Conservation (phyloP, 1,284 basidiomycete genomes). For the Trichosporon coremiiforme region DNA sequence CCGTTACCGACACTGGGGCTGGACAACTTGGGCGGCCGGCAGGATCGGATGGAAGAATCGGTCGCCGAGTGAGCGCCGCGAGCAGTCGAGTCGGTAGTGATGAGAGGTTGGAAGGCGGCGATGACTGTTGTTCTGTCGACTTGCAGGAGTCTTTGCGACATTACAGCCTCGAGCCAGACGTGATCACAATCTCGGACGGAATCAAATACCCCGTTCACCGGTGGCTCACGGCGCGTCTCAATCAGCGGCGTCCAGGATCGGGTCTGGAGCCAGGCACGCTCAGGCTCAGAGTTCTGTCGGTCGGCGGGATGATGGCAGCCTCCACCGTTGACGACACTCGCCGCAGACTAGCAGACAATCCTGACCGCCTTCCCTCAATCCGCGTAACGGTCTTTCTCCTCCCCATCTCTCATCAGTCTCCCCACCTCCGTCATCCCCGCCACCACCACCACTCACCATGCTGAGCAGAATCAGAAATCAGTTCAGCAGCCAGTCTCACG, state of each 20-base stretch:
- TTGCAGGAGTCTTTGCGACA: slow-evolving; percentile 12
- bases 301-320: neutral
- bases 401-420: neutral
- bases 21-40: neutral
- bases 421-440: neutral
- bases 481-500: slow-evolving; percentile 2
- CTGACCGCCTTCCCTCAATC: neutral
- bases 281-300: no score
- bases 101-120: neutral
- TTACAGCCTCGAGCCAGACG: neutral
- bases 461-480: slow-evolving; percentile 7
- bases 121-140: neutral
- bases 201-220: neutral
- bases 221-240: neutral
- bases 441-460: neutral
- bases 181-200: neutral
- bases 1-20: neutral
- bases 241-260: no score
- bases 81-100: neutral
- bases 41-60: neutral
- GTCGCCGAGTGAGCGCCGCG: neutral
- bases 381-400: neutral
- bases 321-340: neutral
- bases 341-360: neutral
- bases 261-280: neutral